Evolutionary conservation across 305 asterid species (phyloP).

Genomic region (Fraxinus dipetala): DNA sequence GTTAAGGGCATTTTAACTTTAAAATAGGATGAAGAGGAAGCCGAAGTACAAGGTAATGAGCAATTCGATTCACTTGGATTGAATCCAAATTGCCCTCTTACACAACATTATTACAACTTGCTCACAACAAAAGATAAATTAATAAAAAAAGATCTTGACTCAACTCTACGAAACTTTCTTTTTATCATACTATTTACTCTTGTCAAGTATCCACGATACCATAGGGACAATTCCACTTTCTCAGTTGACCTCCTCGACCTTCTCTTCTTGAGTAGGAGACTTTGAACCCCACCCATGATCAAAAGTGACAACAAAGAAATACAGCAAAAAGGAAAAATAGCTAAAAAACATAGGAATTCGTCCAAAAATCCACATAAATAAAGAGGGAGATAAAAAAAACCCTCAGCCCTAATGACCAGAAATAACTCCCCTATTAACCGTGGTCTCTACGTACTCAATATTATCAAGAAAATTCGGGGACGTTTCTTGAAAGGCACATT

Average conservation of each 20-base stretch:
- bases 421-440: constrained; percentile 69
- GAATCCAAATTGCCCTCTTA: constrained; percentile 1
- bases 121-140: no score
- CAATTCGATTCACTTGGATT: neutral
- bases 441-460: constrained; percentile 40
- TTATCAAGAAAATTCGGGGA: neutral
- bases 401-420: constrained; percentile 81
- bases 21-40: neutral
- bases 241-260: constrained; percentile 1
- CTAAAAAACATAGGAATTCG: constrained; percentile 70
- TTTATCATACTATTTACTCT: no score
- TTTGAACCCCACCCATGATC: constrained; percentile 9
- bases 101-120: neutral
- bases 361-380: constrained; percentile 79
- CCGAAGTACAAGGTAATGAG: neutral
- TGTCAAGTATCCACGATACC: neutral
- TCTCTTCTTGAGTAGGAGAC: neutral
- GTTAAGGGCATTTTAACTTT: neutral
- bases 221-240: neutral
- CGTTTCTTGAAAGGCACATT: constrained; percentile 51
- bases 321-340: constrained; percentile 48
- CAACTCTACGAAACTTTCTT: constrained; percentile 24
- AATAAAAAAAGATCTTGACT: neutral
- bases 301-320: constrained; percentile 49
- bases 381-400: constrained; percentile 62